Conservation (phyloP, 202 grass and related monocot genomes). For the Hordeum pubiflorum region DNA sequence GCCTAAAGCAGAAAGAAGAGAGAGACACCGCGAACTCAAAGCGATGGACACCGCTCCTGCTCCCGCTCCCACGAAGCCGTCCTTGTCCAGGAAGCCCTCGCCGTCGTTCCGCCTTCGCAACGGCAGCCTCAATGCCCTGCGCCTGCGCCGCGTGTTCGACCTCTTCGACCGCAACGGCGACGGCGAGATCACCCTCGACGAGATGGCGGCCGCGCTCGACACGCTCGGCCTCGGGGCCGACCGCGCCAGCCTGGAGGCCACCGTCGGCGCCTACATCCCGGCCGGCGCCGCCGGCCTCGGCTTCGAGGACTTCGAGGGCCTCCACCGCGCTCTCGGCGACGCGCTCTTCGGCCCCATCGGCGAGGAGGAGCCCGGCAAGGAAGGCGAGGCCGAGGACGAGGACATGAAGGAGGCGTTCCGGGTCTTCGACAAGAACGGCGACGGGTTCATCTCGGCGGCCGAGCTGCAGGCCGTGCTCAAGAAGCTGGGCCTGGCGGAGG, state of each 20-base stretch:
- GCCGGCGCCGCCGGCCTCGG: slow-evolving; percentile 41
- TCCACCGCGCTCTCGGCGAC: slow-evolving; percentile 69
- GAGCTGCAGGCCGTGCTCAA: slow-evolving; percentile 76
- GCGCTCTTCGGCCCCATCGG: slow-evolving; percentile 45
- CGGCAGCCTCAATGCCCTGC: slow-evolving; percentile 68
- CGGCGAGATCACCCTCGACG: slow-evolving; percentile 73
- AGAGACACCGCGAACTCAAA: background rate
- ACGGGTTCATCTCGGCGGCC: slow-evolving; percentile 65
- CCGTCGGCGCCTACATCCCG: slow-evolving; percentile 54
- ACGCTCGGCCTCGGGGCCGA: slow-evolving; percentile 63
- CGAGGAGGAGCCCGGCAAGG: background rate
- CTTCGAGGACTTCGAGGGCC: slow-evolving; percentile 57
- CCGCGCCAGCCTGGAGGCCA: slow-evolving; percentile 33
- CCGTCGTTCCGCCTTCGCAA: slow-evolving; percentile 78
- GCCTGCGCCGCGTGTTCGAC: slow-evolving; percentile 78
- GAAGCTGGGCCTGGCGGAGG: slow-evolving; percentile 66
- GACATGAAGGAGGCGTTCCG: slow-evolving; percentile 82
- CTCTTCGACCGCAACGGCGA: slow-evolving; percentile 83
- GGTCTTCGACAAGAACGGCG: slow-evolving; percentile 86
- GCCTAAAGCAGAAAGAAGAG: background rate
- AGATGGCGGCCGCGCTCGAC: slow-evolving; percentile 62
- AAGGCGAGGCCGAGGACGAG: slow-evolving; percentile 37
- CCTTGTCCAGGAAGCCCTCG: slow-evolving; percentile 46
- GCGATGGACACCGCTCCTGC: slow-evolving; percentile 5
- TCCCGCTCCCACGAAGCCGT: slow-evolving; percentile 14